Evolutionary conservation across 306 rosid genomes (phyloP), one percentile per base, ranked within the genome.

Genomic region (Fragaria nilgerrensis): DNA sequence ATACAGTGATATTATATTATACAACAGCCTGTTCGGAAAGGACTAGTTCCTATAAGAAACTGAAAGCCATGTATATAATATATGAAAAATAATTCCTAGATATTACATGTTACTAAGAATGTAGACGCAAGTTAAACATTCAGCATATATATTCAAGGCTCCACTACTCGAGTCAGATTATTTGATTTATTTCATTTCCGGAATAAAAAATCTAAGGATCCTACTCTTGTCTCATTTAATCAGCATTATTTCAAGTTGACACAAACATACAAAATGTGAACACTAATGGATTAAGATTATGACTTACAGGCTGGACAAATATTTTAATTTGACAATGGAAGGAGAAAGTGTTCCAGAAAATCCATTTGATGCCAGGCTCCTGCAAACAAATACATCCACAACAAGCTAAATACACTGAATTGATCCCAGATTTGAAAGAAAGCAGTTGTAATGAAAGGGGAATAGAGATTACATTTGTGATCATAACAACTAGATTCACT

Each of bases 291-390:
- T 49, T 41, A 77, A 32, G 58, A 77, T 23, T 61, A 74, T 44
- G 49, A 85, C 97, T 92, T 87, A 95, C 98, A 95, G 76, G 93
- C 73, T 86, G 81, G 87, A 86, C 89, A 95, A 82, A 83, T 52
- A 88, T 74, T 92, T 87, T 82, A 95, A 84, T 71, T 83, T 90
- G 43, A 89, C 75, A 84, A 95, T 88, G 23, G 96, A 90, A 43
- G 89, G 93, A 75, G 97, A 89, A 58, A 92, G 89, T 22, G 88
- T 87, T 85, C 98, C 98, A 41, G 95, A 75, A 83, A 89, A 83
- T 87, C 96, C 97, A 67, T 75, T 72, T 7, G 97, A 92, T 74
- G 81, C 87, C 83, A 95, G 69, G 80, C 91, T 82, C 93, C 98
- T 95, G 95, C 80, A 86, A 77, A 80, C 72, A 36, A 50, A 74